A percentile compares a stretch with the other conserved stretches of the same genome.
These are phyloP conservation scores for Boechera retrofracta DNA, from an alignment of 345 rosid genomes.

Conservation along the genomic window DNA sequence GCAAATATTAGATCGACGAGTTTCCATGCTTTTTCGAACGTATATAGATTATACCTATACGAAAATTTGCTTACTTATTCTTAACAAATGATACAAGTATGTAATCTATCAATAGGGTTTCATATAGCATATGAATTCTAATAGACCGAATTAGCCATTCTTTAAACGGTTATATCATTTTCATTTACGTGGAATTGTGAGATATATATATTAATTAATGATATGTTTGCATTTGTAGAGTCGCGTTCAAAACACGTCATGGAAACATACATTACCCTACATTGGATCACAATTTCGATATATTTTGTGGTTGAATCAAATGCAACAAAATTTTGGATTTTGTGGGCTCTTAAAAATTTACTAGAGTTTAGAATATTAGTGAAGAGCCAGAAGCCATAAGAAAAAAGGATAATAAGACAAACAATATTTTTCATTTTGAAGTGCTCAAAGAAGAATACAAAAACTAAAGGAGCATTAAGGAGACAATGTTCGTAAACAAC, in stretches of 20 bases:
- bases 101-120: background rate
- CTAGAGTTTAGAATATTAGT: constrained; percentile 13
- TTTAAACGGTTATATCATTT: background rate
- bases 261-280: constrained; percentile 43
- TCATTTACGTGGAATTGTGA: background rate
- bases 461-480: constrained; percentile 44
- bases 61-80: background rate
- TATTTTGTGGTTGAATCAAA: constrained; percentile 30
- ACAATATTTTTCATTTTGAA: constrained; percentile 31
- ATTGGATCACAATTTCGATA: constrained; percentile 15
- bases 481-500: constrained; percentile 42
- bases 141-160: background rate
- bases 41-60: background rate
- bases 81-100: background rate
- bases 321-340: constrained; percentile 27
- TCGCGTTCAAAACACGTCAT: constrained; percentile 21
- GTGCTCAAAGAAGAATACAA: constrained; percentile 37
- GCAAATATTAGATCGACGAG: constrained; percentile 2
- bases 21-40: constrained; percentile 13
- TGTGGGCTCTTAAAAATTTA: constrained; percentile 35
- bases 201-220: background rate
- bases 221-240: background rate
- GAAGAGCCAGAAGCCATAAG: constrained; percentile 39
- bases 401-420: background rate
- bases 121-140: background rate